Conservation (phyloP, 805 yeast genomes). For the Hanseniaspora lindneri region DNA sequence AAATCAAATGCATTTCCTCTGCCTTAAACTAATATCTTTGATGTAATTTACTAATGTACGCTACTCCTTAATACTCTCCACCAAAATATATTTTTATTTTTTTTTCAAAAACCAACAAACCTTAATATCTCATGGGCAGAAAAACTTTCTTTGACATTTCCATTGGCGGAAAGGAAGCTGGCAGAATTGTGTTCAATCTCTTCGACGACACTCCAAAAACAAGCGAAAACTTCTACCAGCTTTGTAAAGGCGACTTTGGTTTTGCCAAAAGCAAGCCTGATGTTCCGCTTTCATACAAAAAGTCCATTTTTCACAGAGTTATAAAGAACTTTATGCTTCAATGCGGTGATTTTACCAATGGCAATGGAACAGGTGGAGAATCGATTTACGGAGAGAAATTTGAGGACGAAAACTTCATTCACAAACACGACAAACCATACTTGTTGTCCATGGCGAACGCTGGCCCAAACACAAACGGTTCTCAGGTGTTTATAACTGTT, state of each 20-base stretch:
- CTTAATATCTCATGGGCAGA: no score
- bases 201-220: conserved; percentile 70
- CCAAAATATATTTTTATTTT: no score
- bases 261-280: conserved; percentile 24
- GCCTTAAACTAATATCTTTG: no score
- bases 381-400: conserved; percentile 73
- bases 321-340: conserved; percentile 97
- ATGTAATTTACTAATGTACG: no score
- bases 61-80: no score
- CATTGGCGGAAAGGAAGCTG: conserved; percentile 55
- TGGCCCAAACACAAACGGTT: conserved; percentile 96
- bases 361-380: conserved; percentile 96
- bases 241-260: conserved; percentile 79
- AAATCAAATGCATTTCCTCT: no score
- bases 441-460: conserved; percentile 94
- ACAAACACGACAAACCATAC: conserved; percentile 70
- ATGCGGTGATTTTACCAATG: conserved; percentile 89
- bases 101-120: no score
- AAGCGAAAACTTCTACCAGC: conserved; percentile 76
- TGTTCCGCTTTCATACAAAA: conserved; percentile 60
- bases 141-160: conserved; percentile 70
- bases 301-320: conserved; percentile 88
- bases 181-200: conserved; percentile 70
- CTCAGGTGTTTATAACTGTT: conserved; percentile 93
- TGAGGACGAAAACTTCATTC: conserved; percentile 62